These are phyloP conservation scores for Penicillium salamii DNA, from an alignment of 495 filamentous ascomycete species.

Conservation along the genomic window DNA sequence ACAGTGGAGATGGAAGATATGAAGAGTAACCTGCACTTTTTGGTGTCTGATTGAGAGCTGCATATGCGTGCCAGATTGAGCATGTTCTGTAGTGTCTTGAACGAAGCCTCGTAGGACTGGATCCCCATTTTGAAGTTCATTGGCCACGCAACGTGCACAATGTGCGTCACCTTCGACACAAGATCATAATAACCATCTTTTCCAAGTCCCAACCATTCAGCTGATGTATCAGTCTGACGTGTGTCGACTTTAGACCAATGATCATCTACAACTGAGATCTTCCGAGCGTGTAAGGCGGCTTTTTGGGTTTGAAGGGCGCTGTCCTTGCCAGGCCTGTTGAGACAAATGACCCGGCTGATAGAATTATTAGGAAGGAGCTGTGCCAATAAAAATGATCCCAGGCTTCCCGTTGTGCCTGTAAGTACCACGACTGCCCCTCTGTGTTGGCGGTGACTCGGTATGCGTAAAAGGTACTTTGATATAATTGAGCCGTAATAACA, in stretches of 20 bases:
- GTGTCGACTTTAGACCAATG: neutral
- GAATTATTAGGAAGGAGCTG: slow-evolving; percentile 10
- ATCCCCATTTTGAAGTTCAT: slow-evolving; percentile 48
- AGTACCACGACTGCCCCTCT: slow-evolving; percentile 30
- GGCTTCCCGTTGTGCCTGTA: slow-evolving; percentile 47
- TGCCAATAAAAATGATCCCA: slow-evolving; percentile 42
- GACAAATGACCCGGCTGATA: neutral
- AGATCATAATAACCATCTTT: slow-evolving; percentile 33
- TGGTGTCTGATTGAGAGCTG: neutral
- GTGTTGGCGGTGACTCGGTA: no score
- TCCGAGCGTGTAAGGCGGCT: neutral
- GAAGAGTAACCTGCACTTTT: slow-evolving; percentile 28
- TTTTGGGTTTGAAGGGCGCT: neutral
- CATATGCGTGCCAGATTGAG: slow-evolving; percentile 36
- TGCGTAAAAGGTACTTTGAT: no score
- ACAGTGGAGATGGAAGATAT: slow-evolving; percentile 48
- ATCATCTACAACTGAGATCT: neutral
- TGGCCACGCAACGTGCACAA: slow-evolving; percentile 56
- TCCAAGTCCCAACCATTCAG: slow-evolving; percentile 37
- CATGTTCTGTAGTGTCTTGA: slow-evolving; percentile 42
- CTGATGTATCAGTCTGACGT: neutral
- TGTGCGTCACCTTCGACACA: slow-evolving; percentile 40
- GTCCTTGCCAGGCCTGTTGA: neutral
- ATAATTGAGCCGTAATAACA: no score
- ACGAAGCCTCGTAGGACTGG: slow-evolving; percentile 43